These are phyloP conservation scores for Didymella glomerata DNA, from an alignment of 2,329 filamentous ascomycete species.

Conservation along the genomic window DNA sequence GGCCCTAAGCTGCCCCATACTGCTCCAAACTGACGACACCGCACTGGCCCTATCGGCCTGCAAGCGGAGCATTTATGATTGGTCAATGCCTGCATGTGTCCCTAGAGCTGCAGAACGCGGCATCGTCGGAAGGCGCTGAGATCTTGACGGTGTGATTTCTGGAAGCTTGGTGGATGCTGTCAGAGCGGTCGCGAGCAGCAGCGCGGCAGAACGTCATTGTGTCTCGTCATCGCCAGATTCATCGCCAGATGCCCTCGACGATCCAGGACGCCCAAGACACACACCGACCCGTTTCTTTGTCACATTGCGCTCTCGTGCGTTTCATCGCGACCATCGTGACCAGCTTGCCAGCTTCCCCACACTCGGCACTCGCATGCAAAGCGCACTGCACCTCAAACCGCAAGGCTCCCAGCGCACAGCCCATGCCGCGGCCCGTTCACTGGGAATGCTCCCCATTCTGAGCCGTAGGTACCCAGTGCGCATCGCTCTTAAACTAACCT, in stretches of 20 bases:
- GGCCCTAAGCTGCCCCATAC: constrained; percentile 23
- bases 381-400: constrained; percentile 13
- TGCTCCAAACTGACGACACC: constrained; percentile 17
- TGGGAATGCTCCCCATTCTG: not conserved
- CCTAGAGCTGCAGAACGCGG: constrained; percentile 10
- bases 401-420: constrained; percentile 11
- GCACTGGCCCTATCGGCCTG: constrained; percentile 14
- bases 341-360: constrained; percentile 18
- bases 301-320: not conserved
- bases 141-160: constrained; percentile 6
- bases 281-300: not conserved
- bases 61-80: constrained; percentile 20
- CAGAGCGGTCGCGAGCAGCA: constrained; percentile 12
- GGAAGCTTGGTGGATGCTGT: constrained; percentile 2
- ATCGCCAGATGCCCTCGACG: not conserved
- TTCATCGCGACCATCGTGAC: constrained; percentile 21
- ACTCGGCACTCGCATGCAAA: constrained; percentile 10
- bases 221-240: constrained; percentile 6
- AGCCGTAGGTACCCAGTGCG: constrained; percentile 21
- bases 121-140: constrained; percentile 11
- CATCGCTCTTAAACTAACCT: constrained; percentile 21
- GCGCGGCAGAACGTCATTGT: constrained; percentile 15
- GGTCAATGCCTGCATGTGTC: constrained; percentile 16
- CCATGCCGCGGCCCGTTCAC: constrained; percentile 1
- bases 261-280: not conserved